Percentiles rank a stretch among this genome's conserved stretches.
Conservation (phyloP, 495 filamentous ascomycete species). For the Aspergillus saccharolyticus region DNA sequence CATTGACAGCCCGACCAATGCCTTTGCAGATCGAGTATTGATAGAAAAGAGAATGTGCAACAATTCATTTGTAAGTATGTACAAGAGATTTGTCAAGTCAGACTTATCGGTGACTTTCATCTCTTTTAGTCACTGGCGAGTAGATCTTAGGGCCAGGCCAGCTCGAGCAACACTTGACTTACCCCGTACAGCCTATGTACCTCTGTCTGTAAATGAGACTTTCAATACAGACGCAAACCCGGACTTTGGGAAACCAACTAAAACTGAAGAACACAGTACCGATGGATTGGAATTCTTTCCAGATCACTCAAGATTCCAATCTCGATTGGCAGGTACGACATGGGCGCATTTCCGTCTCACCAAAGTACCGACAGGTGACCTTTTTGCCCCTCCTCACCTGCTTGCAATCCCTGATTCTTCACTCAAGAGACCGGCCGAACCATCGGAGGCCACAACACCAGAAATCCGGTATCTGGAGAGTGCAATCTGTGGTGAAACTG, state of each 20-base stretch:
- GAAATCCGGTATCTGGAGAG: not conserved
- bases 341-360: not conserved
- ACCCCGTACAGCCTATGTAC: not conserved
- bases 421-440: not conserved
- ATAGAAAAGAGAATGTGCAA: not conserved
- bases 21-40: not conserved
- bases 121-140: not conserved
- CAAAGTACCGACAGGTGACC: not conserved
- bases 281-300: not conserved
- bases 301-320: not conserved
- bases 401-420: conserved; percentile 2
- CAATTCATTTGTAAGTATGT: conserved; percentile 1
- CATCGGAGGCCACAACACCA: not conserved
- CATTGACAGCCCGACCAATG: not conserved
- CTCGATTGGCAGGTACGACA: not conserved
- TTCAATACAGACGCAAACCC: not conserved
- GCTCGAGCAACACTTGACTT: not conserved
- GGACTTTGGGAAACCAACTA: not conserved
- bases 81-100: not conserved
- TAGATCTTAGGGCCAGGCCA: not conserved
- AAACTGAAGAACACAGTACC: not conserved
- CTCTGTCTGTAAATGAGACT: conserved; percentile 1
- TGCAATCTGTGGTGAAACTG: not conserved
- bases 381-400: not conserved
- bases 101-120: not conserved